These are phyloP conservation scores for Spirogloea muscicola DNA, from an alignment of 139 green algal species.

Conservation along the genomic window DNA sequence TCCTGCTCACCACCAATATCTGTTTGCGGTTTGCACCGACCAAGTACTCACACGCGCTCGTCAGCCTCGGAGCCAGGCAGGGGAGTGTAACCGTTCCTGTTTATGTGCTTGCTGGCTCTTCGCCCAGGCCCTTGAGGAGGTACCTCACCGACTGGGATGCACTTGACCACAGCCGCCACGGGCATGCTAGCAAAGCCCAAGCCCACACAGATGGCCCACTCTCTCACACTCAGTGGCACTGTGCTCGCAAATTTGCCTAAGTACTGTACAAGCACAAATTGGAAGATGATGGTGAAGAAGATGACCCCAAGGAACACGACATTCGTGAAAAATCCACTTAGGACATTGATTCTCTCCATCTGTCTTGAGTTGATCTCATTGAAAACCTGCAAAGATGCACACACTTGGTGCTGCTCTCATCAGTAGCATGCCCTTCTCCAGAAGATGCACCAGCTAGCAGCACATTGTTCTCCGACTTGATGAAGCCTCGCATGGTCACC, in stretches of 20 bases:
- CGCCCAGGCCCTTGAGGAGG: too few relatives aligned
- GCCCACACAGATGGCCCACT: conserved; percentile 8
- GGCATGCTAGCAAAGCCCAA: conserved; percentile 11
- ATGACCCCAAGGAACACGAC: conserved; percentile 27
- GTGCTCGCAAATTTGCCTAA: conserved; percentile 26
- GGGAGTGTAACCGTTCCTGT: too few relatives aligned
- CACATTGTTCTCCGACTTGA: too few relatives aligned
- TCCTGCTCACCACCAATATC: too few relatives aligned
- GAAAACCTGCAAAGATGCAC: conserved; percentile 41
- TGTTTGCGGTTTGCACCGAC: too few relatives aligned
- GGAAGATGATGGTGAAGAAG: conserved; percentile 14
- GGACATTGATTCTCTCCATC: conserved; percentile 25
- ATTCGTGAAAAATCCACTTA: conserved; percentile 15
- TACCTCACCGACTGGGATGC: conserved; percentile 25
- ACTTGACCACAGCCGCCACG: conserved; percentile 26
- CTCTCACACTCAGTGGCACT: neutral
- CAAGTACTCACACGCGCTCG: too few relatives aligned
- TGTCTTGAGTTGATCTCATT: conserved; percentile 33
- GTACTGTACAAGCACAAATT: conserved; percentile 32
- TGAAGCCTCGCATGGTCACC: too few relatives aligned
- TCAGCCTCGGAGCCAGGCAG: too few relatives aligned
- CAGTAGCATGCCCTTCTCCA: too few relatives aligned
- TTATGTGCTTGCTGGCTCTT: too few relatives aligned
- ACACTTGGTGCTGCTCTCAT: too few relatives aligned
- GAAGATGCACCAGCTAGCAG: too few relatives aligned